These are phyloP conservation scores for Chrysoporthe cubensis DNA, from an alignment of 2,329 filamentous ascomycete species.

Conservation along the genomic window DNA sequence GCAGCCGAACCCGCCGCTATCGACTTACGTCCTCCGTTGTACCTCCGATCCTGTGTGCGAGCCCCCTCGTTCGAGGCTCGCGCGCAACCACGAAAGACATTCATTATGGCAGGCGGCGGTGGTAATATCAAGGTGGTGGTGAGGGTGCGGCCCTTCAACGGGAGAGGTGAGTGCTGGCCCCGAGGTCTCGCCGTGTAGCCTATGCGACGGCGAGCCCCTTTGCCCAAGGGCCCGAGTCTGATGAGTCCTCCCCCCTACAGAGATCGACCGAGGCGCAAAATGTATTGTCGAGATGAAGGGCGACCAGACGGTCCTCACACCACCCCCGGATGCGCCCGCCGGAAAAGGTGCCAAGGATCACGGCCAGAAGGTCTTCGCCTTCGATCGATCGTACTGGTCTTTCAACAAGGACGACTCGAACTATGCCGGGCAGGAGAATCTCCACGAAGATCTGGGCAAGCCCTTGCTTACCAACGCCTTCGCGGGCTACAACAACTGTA, in stretches of 20 bases:
- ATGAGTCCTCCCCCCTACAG: constrained; percentile 47
- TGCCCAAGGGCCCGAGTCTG: constrained; percentile 8
- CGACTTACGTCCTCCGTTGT: not conserved
- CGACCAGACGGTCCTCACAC: constrained; percentile 82
- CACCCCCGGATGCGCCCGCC: constrained; percentile 66
- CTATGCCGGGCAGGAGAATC: constrained; percentile 87
- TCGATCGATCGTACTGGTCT: constrained; percentile 98
- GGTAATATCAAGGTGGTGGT: constrained; percentile 99
- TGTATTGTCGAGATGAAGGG: constrained; percentile 98
- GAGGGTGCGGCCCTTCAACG: constrained; percentile 92
- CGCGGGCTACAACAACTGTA: constrained; percentile 98
- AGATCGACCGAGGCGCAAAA: constrained; percentile 89
- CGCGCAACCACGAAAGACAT: constrained; percentile 19
- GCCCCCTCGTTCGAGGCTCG: constrained; percentile 25
- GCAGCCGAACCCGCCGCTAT: not conserved
- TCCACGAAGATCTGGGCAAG: constrained; percentile 85
- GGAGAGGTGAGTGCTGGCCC: constrained; percentile 68
- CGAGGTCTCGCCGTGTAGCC: not conserved
- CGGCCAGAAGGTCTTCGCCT: constrained; percentile 85
- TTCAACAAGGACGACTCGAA: constrained; percentile 81
- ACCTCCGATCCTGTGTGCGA: constrained; percentile 13
- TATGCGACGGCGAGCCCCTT: not conserved
- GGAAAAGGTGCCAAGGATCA: constrained; percentile 72
- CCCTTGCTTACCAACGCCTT: constrained; percentile 98
- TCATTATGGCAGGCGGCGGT: constrained; percentile 71